Conservation (phyloP, 805 yeast species). For the Naumovozyma baii region DNA sequence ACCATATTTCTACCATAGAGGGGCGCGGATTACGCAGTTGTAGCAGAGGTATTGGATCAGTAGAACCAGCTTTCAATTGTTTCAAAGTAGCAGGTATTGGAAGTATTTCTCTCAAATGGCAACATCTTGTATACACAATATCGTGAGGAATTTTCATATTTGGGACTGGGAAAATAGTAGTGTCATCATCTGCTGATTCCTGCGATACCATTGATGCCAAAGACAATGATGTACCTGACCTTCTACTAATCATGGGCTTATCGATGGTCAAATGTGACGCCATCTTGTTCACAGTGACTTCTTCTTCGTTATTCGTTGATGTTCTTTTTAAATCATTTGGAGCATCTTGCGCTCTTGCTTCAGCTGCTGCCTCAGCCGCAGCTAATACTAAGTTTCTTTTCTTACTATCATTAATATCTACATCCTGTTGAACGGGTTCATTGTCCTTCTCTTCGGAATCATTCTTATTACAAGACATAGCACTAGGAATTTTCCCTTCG, state of each 20-base stretch:
- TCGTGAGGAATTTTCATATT: slow-evolving; percentile 41
- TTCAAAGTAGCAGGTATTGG: slow-evolving; percentile 86
- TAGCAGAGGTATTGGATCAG: slow-evolving; percentile 70
- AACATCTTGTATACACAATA: slow-evolving; percentile 78
- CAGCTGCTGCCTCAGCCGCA: slow-evolving; percentile 33
- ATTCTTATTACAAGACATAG: background rate
- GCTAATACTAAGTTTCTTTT: slow-evolving; percentile 28
- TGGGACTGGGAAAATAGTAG: slow-evolving; percentile 26
- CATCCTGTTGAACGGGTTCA: slow-evolving; percentile 33
- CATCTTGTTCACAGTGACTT: slow-evolving; percentile 27
- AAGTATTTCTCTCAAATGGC: slow-evolving; percentile 81
- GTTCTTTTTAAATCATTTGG: slow-evolving; percentile 27
- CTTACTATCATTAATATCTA: slow-evolving; percentile 12
- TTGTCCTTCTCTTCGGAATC: slow-evolving; percentile 9
- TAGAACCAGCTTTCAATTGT: slow-evolving; percentile 64
- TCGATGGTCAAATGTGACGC: slow-evolving; percentile 34
- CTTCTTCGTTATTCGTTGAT: slow-evolving; percentile 31
- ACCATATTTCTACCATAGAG: slow-evolving; percentile 73
- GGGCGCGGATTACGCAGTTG: slow-evolving; percentile 81
- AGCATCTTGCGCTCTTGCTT: slow-evolving; percentile 29
- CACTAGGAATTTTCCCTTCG: slow-evolving; percentile 7
- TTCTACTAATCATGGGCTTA: slow-evolving; percentile 35
- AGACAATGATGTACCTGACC: slow-evolving; percentile 25
- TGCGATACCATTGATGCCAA: slow-evolving; percentile 14
- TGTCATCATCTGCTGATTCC: slow-evolving; percentile 12